These are phyloP conservation scores for Geranomyces variabilis DNA, from an alignment of 192 early-diverging fungal genomes.

Conservation along the genomic window DNA sequence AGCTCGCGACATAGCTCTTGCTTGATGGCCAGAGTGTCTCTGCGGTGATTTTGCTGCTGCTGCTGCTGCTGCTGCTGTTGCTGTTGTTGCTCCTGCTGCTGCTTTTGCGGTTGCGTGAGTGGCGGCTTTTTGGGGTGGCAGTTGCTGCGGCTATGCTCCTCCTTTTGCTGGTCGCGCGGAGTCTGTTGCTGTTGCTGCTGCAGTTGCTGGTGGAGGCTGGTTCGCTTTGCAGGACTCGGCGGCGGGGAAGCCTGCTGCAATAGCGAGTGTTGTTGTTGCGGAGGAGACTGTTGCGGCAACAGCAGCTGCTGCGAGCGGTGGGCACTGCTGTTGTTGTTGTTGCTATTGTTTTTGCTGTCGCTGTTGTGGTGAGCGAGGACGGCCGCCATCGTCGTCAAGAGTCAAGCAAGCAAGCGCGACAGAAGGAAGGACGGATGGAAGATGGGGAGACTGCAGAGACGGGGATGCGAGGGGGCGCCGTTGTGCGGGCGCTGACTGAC, in stretches of 20 bases:
- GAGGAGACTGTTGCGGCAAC: no score
- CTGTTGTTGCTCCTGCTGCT: slow-evolving; percentile 3
- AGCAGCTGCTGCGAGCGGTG: no score
- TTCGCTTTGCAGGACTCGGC: neutral
- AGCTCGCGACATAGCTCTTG: slow-evolving; percentile 43
- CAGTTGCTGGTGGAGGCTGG: neutral
- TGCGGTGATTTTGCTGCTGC: slow-evolving; percentile 15
- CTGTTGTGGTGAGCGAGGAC: neutral
- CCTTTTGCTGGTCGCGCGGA: neutral
- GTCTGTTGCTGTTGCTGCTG: neutral
- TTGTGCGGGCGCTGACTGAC: no score
- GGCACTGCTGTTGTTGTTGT: neutral
- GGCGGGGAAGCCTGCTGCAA: neutral
- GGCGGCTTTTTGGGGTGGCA: neutral
- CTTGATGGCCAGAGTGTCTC: slow-evolving; percentile 47
- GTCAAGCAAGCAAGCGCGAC: no score
- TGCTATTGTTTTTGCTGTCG: neutral
- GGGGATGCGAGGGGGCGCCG: no score
- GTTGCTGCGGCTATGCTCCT: neutral
- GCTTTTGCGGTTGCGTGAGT: neutral
- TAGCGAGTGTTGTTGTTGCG: no score
- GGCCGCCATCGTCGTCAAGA: neutral
- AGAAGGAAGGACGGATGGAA: neutral
- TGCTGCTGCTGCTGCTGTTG: neutral
- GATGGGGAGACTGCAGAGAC: neutral